Conservation (phyloP, 208 protist species). For the Leishmania gerbilli region DNA sequence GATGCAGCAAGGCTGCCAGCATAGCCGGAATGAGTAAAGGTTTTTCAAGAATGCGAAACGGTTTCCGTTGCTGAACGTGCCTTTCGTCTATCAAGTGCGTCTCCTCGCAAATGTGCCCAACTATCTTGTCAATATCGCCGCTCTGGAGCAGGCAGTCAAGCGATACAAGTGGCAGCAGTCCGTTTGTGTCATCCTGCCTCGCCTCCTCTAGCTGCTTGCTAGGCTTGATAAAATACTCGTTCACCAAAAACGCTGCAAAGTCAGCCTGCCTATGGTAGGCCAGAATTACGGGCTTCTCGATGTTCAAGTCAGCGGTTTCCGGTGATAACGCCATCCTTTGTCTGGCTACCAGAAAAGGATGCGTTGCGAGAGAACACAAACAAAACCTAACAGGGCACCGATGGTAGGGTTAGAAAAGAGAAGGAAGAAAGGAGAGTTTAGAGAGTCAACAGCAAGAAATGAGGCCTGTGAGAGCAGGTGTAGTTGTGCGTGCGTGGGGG, state of each 20-base stretch:
- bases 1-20: constrained; percentile 27
- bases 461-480: not conserved
- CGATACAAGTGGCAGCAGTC: constrained; percentile 4
- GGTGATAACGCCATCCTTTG: not conserved
- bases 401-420: not conserved
- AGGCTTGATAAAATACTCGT: constrained; percentile 25
- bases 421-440: not conserved
- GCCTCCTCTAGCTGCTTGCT: constrained; percentile 6
- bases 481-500: not conserved
- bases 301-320: not conserved
- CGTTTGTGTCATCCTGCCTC: constrained; percentile 6
- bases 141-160: constrained; percentile 3
- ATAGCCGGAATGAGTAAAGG: constrained; percentile 32
- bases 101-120: constrained; percentile 22
- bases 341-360: not conserved
- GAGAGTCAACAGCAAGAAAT: not conserved
- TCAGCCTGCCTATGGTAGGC: constrained; percentile 9
- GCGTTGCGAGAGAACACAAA: not conserved
- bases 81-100: constrained; percentile 29
- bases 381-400: not conserved
- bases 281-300: not conserved
- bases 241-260: constrained; percentile 28
- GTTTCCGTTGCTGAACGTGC: constrained; percentile 18
- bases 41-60: constrained; percentile 27
- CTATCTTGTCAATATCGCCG: not conserved